Evolutionary conservation across 257 asterid genomes (phyloP).

Genomic region (Echites panduratus): DNA sequence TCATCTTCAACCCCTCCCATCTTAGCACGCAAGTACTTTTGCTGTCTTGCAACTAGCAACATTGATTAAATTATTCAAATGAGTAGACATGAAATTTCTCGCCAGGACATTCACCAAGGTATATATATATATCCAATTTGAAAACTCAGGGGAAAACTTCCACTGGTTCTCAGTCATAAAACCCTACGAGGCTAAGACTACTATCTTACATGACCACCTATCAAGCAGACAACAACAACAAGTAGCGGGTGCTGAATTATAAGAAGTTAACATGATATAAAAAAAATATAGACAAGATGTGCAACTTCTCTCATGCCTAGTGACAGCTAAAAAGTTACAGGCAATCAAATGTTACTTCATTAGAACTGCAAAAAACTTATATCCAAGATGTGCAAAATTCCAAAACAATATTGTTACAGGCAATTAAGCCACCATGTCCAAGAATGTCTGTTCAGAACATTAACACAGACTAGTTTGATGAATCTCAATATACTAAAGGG

Average conservation of each 20-base stretch:
- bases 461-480: not conserved
- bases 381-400: not conserved
- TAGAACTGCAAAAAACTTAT: not conserved
- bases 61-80: constrained; percentile 16
- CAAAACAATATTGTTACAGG: not conserved
- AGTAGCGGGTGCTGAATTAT: not conserved
- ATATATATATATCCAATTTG: not conserved
- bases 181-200: not conserved
- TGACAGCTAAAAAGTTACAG: not conserved
- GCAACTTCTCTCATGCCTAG: not conserved
- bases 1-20: constrained; percentile 79
- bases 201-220: not conserved
- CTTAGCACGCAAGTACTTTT: constrained; percentile 45
- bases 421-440: not conserved
- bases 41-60: constrained; percentile 57
- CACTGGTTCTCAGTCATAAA: not conserved
- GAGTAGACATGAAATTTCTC: constrained; percentile 3
- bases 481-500: not conserved
- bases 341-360: not conserved
- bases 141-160: not conserved
- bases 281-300: not conserved
- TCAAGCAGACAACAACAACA: not conserved
- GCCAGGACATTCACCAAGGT: not conserved
- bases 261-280: not conserved
- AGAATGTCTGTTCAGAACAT: not conserved